phyloP scores from a whole-genome alignment of 2,329 filamentous ascomycete species.

The Exophiala oligosperma region DNA sequence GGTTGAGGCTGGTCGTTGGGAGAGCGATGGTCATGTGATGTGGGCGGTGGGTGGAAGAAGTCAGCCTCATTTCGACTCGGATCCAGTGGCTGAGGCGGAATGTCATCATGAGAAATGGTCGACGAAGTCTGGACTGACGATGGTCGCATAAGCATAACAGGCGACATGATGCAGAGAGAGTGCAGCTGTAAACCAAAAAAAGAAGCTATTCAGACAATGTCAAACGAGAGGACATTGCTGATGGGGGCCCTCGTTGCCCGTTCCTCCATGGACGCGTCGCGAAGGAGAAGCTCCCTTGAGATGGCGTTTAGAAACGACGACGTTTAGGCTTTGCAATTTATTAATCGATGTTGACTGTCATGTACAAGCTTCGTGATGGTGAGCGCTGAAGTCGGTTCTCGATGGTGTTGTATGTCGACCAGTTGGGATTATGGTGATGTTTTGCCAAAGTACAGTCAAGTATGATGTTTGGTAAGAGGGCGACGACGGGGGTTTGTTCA shows the following conservation, averaged over 20 bases:
- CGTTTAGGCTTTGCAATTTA: neutral
- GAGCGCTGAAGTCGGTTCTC: neutral
- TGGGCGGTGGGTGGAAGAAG: neutral
- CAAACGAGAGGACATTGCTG: slow-evolving; percentile 13
- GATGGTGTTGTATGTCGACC: too few relatives aligned
- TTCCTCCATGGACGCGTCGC: slow-evolving; percentile 20
- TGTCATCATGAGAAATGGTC: slow-evolving; percentile 17
- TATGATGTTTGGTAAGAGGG: too few relatives aligned
- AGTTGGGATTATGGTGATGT: too few relatives aligned
- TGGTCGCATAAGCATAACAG: slow-evolving; percentile 13
- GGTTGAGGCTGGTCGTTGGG: slow-evolving; percentile 4
- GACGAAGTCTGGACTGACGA: slow-evolving; percentile 14
- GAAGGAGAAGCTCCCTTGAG: slow-evolving; percentile 9
- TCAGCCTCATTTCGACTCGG: slow-evolving; percentile 14
- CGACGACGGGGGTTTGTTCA: too few relatives aligned
- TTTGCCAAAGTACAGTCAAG: too few relatives aligned
- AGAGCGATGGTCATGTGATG: slow-evolving; percentile 10
- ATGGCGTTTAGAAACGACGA: neutral
- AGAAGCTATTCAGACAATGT: neutral
- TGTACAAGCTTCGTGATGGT: too few relatives aligned
- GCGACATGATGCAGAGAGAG: slow-evolving; percentile 6
- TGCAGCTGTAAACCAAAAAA: neutral
- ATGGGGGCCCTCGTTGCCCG: slow-evolving; percentile 7
- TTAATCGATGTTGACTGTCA: too few relatives aligned
- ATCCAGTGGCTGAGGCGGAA: slow-evolving; percentile 26